Base-by-base conservation (phyloP, 2,329 filamentous ascomycete species). In the Apiospora arundinis region DNA sequence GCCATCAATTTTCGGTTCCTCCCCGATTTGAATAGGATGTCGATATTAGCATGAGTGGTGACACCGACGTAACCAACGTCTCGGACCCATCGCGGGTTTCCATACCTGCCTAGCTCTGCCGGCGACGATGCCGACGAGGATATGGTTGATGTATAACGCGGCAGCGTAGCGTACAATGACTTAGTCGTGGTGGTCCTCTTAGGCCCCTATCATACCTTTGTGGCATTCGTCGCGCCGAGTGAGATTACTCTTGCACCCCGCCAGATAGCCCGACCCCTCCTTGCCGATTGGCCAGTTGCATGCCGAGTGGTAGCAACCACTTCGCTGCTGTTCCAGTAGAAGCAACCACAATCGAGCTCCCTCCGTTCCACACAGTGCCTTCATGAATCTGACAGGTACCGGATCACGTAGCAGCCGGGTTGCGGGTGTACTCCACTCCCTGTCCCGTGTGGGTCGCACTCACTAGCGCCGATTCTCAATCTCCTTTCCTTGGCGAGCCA, bases 1-100 rank as follows among this genome's bases (percentile, higher is more conserved):
- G 73, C 0, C 80, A 82, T 6, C 74, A 73, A 0, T 90, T 90
- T 70, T 76, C 79, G 0, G 83, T 86, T 0, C 72, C 76, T 0
- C 66, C 77, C 0, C 75, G 80, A 16, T 86, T 82, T 52, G 82
- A 86, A 12, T 74, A 80, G 6, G 79, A 82, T 1, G 70, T 82
- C 28, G 78, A 45, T 45, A 16, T 16, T 4, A 45, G 14, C 44
- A 45, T 45, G 12, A 16, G 44, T 16, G 4, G 1, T 45, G 44
- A 45, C 44, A 16, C 44, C 44, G 44, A 45, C 9, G 44, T 16
- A 18, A 4, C 44, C 44, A 18, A 45, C 44, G 18, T 45, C 16
- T 45, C 44, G 14, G 14, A 16, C 44, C 44, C 14, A 45, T 18
- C 44, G 16, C 44, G 44, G 16, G 44, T 12, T 45, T 45, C 44